phyloP scores from a whole-genome alignment of 2,329 filamentous ascomycete species.

The Verticillium nubilum region DNA sequence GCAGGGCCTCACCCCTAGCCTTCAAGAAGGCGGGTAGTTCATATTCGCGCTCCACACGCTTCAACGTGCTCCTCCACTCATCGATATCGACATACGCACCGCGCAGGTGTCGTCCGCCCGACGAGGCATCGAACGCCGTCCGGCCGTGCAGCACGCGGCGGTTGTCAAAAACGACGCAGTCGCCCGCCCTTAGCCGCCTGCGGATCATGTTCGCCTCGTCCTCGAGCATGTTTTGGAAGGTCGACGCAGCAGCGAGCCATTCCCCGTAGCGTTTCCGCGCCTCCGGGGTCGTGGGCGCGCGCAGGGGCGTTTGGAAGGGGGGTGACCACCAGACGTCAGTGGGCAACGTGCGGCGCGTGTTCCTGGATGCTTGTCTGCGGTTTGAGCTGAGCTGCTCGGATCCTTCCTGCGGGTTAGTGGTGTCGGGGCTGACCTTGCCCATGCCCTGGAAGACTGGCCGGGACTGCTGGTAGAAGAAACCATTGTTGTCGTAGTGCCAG shows the following conservation, averaged over 20 bases:
- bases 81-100: conserved; percentile 71
- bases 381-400: too few species aligned
- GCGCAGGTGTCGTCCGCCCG: conserved; percentile 73
- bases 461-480: conserved; percentile 54
- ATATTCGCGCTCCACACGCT: neutral
- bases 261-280: conserved; percentile 1
- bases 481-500: conserved; percentile 66
- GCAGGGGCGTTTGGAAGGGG: conserved; percentile 65
- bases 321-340: conserved; percentile 59
- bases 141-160: conserved; percentile 79
- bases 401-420: too few species aligned
- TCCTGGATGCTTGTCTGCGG: too few species aligned
- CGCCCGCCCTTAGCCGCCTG: conserved; percentile 69
- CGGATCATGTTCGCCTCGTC: conserved; percentile 56
- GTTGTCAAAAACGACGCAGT: conserved; percentile 94
- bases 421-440: conserved; percentile 14
- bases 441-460: conserved; percentile 46
- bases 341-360: conserved; percentile 12
- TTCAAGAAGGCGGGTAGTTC: neutral
- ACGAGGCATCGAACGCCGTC: conserved; percentile 61
- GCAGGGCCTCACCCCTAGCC: neutral
- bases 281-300: conserved; percentile 12
- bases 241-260: conserved; percentile 44
- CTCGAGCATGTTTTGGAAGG: conserved; percentile 58
- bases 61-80: conserved; percentile 31